Base-by-base conservation (phyloP, 495 filamentous ascomycete species). In the Podospora comata region DNA sequence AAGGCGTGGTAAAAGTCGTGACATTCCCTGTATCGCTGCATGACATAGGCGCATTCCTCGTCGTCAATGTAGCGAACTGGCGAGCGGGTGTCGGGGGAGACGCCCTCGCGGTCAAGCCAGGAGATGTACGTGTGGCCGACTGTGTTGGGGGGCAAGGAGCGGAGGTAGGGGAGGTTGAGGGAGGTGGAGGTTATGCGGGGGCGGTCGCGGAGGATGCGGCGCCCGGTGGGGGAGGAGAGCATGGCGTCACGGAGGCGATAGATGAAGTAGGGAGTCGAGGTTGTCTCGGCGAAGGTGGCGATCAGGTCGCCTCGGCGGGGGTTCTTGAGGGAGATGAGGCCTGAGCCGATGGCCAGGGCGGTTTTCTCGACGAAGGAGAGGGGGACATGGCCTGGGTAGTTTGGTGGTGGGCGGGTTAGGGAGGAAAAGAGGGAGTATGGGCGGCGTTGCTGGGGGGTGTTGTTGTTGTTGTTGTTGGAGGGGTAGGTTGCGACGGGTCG, bases 1-100 rank as follows among this genome's bases (percentile, higher is more conserved):
- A 99, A 81, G 0, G 96, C 95, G 79, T 99, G 95, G 82, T 96
- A 98, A 84, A 99, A 98, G 76, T 99, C 95, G 78, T 99, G 95
- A 73, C 91, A 95, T 79, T 99, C 96, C 60, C 95, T 88, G 79
- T 99, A 99, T 32, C 95, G 88, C 85, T 98, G 95, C 92, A 99
- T 97, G 4, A 98, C 95, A 78, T 98, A 99, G 20, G 95, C 95
- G 76, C 92, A 96, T 76, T 98, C 95, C 64, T 88, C 88, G 75
- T 97, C 90, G 76, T 97, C 94, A 65, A 99, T 93, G 79, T 96
- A 97, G 57, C 89, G 85, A 27, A 99, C 95, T 19, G 75, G 71
- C 48, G 87, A 81, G 11, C 96, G 88, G 28, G 96, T 97, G 78
- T 98, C 96, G 0, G 95, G 94, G 1, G 90, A 90, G 2, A 99